A percentile compares a stretch with the other conserved stretches of the same genome.
Conservation (phyloP, 78 protist genomes). For the Protostelium mycophagum region DNA sequence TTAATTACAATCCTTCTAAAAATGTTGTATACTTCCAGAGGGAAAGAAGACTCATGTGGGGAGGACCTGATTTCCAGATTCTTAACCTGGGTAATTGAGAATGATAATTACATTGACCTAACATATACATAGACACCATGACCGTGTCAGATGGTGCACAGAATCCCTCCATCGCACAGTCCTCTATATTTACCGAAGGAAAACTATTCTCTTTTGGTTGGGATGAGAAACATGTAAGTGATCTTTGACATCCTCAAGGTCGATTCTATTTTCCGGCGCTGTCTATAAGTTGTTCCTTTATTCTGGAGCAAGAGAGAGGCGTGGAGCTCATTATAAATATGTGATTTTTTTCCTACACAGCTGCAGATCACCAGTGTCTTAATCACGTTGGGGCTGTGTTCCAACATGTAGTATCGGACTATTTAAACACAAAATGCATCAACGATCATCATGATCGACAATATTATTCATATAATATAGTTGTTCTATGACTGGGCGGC, state of each 20-base stretch:
- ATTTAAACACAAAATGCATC: no score
- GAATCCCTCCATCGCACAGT: background rate
- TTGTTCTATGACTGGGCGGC: background rate
- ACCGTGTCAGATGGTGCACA: background rate
- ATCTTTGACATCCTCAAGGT: no score
- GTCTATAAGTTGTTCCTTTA: no score
- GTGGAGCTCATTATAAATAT: no score
- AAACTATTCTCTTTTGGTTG: background rate
- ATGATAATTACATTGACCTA: background rate
- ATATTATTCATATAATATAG: no score
- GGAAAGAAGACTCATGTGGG: background rate
- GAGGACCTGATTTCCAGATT: background rate
- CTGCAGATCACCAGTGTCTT: no score
- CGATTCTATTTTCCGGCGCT: no score
- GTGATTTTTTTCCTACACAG: no score
- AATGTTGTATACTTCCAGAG: background rate
- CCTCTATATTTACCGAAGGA: background rate
- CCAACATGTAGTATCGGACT: no score
- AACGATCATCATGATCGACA: no score
- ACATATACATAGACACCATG: background rate
- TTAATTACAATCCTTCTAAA: background rate
- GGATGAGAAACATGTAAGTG: background rate
- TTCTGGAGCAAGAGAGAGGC: no score
- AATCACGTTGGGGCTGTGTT: no score
- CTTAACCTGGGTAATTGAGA: background rate